Evolutionary conservation across 306 rosid genomes (phyloP).

Genomic region (Pyrus bretschneideri): DNA sequence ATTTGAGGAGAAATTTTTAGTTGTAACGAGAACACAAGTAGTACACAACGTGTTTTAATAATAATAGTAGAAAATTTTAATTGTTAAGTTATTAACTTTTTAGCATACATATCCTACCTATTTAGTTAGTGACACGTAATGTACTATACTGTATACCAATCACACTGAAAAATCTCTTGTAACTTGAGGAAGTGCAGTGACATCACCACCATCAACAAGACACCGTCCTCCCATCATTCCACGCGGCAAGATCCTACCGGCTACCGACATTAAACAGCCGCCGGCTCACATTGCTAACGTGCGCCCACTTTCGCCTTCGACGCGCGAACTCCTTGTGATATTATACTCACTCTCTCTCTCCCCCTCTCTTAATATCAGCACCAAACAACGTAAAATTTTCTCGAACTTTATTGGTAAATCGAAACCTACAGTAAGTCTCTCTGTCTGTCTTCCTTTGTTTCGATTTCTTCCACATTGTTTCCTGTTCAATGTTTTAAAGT

Average conservation of each 20-base stretch:
- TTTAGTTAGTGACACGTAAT: too few species aligned
- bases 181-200: neutral
- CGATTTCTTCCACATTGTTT: neutral
- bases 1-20: neutral
- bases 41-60: too few species aligned
- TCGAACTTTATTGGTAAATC: slow-evolving; percentile 19
- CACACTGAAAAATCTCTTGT: neutral
- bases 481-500: neutral
- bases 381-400: slow-evolving; percentile 7
- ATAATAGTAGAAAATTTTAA: too few species aligned
- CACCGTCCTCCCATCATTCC: slow-evolving; percentile 20
- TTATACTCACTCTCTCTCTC: neutral
- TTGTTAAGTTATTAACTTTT: too few species aligned
- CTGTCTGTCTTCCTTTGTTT: neutral
- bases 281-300: slow-evolving; percentile 28
- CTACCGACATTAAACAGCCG: slow-evolving; percentile 47
- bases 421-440: slow-evolving; percentile 16
- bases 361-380: neutral
- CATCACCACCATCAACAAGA: neutral
- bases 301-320: slow-evolving; percentile 8
- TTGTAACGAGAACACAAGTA: too few species aligned
- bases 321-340: neutral
- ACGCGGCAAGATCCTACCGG: slow-evolving; percentile 22
- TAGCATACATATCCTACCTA: too few species aligned
- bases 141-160: too few species aligned